These are phyloP conservation scores for Fraxinus xanthoxyloides DNA, from an alignment of 305 asterid genomes.

Conservation along the genomic window DNA sequence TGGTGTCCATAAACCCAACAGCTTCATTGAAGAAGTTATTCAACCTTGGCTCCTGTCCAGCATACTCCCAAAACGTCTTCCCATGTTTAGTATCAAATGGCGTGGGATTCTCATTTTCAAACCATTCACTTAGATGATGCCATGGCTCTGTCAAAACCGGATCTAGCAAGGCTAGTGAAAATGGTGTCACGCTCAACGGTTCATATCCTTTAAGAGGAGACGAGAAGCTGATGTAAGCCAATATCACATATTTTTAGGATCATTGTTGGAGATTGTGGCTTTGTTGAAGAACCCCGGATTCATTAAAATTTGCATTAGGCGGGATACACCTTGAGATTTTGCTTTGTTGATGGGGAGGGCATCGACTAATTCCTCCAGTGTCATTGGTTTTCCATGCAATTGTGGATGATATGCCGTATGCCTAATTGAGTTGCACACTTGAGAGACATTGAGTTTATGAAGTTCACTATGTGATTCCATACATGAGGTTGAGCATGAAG, in stretches of 20 bases:
- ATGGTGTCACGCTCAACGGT: background rate
- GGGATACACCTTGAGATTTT: background rate
- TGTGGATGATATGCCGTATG: background rate
- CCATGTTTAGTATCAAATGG: background rate
- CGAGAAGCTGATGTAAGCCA: constrained; percentile 14
- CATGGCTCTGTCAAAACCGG: constrained; percentile 13
- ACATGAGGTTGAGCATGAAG: constrained; percentile 1
- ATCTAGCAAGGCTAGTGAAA: background rate
- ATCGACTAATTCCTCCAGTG: background rate
- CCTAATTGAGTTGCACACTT: constrained; percentile 4
- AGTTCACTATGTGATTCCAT: constrained; percentile 7
- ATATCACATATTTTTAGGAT: background rate
- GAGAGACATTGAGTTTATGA: constrained; percentile 4
- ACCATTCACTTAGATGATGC: constrained; percentile 22
- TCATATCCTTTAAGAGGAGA: constrained; percentile 17
- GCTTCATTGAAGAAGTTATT: constrained; percentile 25
- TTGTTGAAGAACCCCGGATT: constrained; percentile 22
- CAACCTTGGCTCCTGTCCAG: constrained; percentile 6
- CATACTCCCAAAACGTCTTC: constrained; percentile 17
- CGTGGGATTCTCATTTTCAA: background rate
- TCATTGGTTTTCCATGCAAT: constrained; percentile 6
- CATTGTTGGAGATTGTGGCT: background rate
- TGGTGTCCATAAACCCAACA: too few relatives aligned
- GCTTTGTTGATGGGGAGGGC: background rate
- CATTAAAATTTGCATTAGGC: constrained; percentile 19